A percentile compares a stretch with the other conserved stretches of the same genome.
Evolutionary conservation across 1,284 basidiomycete species (phyloP).

Genomic region (Vanrija pseudolonga): DNA sequence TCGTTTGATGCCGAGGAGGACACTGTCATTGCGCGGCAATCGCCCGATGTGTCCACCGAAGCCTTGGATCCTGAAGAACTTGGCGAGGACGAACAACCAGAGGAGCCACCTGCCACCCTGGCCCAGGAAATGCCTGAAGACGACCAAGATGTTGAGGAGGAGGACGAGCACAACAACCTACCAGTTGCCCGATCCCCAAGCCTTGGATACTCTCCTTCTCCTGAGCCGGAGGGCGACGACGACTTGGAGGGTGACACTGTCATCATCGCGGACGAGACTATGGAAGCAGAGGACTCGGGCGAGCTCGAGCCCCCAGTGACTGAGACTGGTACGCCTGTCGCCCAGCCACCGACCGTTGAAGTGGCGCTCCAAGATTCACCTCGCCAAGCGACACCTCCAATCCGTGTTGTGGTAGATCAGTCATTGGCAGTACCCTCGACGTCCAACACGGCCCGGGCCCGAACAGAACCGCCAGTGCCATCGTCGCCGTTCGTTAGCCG

Average conservation of each 20-base stretch:
- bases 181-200: background rate
- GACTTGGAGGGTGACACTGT: constrained; percentile 5
- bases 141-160: background rate
- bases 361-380: background rate
- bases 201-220: background rate
- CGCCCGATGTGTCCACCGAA: background rate
- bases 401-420: background rate
- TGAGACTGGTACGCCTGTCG: too few species aligned
- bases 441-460: background rate
- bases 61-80: too few species aligned
- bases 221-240: background rate
- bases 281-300: too few species aligned
- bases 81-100: background rate
- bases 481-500: too few species aligned
- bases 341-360: background rate
- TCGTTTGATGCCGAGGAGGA: too few species aligned
- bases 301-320: too few species aligned
- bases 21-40: too few species aligned
- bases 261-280: background rate
- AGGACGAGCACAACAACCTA: background rate
- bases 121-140: background rate
- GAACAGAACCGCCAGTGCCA: background rate
- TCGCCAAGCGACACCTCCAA: background rate
- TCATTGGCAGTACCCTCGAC: background rate
- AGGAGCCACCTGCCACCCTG: background rate